These are phyloP conservation scores for Acmispon strigosus DNA, from an alignment of 306 rosid genomes.

Conservation along the genomic window DNA sequence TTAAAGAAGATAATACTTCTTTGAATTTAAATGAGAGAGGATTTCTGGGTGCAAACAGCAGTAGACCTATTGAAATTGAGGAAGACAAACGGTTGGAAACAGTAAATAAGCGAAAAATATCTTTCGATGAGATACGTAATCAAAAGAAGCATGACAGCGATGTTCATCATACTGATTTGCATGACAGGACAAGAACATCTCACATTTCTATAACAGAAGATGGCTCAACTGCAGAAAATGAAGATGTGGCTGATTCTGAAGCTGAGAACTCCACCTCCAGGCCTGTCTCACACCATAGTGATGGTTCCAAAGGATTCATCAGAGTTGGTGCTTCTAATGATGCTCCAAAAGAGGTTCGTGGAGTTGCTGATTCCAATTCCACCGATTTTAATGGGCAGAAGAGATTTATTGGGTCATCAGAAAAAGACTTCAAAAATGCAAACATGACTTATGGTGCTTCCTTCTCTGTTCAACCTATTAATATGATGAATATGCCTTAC, in stretches of 20 bases:
- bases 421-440: slow-evolving; percentile 60
- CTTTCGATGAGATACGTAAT: slow-evolving; percentile 55
- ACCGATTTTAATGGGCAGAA: slow-evolving; percentile 59
- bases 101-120: slow-evolving; percentile 54
- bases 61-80: slow-evolving; percentile 49
- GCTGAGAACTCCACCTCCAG: slow-evolving; percentile 75
- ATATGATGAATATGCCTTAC: slow-evolving; percentile 60
- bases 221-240: slow-evolving; percentile 90
- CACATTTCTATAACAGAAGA: slow-evolving; percentile 70
- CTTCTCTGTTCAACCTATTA: slow-evolving; percentile 49
- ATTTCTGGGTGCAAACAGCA: slow-evolving; percentile 48
- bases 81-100: slow-evolving; percentile 54
- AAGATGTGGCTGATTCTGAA: slow-evolving; percentile 93
- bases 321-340: slow-evolving; percentile 56
- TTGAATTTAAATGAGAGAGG: slow-evolving; percentile 64
- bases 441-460: slow-evolving; percentile 45
- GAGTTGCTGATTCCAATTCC: slow-evolving; percentile 36
- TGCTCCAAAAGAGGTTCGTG: slow-evolving; percentile 48
- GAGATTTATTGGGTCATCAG: slow-evolving; percentile 49
- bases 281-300: slow-evolving; percentile 44
- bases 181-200: slow-evolving; percentile 64
- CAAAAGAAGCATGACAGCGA: slow-evolving; percentile 75
- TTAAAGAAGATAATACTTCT: slow-evolving; percentile 51
- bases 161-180: slow-evolving; percentile 47
- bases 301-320: slow-evolving; percentile 51